Conservation (phyloP, 2,329 filamentous ascomycete species). For the Pseudogymnoascus sp. region DNA sequence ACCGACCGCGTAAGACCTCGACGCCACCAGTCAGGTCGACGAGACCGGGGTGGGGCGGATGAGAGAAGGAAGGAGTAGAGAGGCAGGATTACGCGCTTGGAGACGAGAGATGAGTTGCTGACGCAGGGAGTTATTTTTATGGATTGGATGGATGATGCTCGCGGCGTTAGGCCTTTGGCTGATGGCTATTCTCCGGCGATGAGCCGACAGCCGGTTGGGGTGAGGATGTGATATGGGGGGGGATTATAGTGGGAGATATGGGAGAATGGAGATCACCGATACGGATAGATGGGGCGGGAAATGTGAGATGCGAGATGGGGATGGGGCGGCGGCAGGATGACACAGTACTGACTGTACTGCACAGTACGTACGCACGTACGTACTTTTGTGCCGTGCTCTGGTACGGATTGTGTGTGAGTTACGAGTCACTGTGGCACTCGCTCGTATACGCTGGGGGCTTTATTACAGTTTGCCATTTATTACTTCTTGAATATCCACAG, state of each 20-base stretch:
- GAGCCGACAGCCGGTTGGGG: background rate
- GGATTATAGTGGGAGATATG: background rate
- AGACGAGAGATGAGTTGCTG: background rate
- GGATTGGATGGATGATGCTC: background rate
- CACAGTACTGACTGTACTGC: background rate
- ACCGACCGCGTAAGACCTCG: background rate
- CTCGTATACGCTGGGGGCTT: background rate
- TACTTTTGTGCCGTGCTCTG: background rate
- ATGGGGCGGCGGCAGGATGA: background rate
- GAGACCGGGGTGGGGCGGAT: background rate
- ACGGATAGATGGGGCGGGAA: background rate
- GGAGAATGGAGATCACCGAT: background rate
- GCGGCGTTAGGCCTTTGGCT: background rate
- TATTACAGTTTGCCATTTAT: background rate
- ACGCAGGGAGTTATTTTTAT: background rate
- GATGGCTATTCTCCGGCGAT: background rate
- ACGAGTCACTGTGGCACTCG: background rate
- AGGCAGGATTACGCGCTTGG: background rate
- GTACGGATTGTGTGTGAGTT: background rate
- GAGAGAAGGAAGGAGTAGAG: background rate
- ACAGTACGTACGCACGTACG: background rate
- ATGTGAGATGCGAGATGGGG: background rate
- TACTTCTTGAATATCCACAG: background rate
- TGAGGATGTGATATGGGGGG: background rate
- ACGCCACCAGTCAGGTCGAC: background rate